Evolutionary conservation across 1,284 basidiomycete species (phyloP).

Genomic region (Naganishia liquefaciens): DNA sequence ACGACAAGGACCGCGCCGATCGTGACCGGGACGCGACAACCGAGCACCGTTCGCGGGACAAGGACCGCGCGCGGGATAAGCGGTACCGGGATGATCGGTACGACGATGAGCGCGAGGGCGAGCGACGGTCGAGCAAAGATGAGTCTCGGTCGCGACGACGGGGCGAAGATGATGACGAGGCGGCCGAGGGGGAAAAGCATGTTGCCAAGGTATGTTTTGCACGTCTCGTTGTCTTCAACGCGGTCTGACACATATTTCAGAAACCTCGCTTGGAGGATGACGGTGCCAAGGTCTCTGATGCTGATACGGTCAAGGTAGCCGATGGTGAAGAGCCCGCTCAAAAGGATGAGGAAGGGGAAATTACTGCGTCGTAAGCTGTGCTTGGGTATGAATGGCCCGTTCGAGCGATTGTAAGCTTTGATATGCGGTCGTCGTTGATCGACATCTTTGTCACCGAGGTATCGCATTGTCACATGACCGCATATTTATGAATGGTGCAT

Average conservation of each 20-base stretch:
- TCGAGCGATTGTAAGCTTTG: background rate
- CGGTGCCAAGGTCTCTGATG: background rate
- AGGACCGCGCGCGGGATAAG: constrained; percentile 31
- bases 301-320: background rate
- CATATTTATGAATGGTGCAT: no score
- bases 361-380: background rate
- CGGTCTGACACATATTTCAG: constrained; percentile 2
- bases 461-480: no score
- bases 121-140: constrained; percentile 35
- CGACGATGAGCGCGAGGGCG: constrained; percentile 33
- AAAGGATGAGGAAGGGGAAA: constrained; percentile 15
- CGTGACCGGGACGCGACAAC: constrained; percentile 52
- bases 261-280: constrained; percentile 28
- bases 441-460: no score
- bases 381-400: no score
- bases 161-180: constrained; percentile 28
- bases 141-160: constrained; percentile 21
- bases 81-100: constrained; percentile 34
- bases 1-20: constrained; percentile 49
- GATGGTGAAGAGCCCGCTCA: constrained; percentile 1
- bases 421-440: background rate
- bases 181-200: constrained; percentile 36
- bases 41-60: constrained; percentile 40
- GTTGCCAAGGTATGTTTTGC: constrained; percentile 10
- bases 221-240: no score